phyloP scores from a whole-genome alignment of 768 basidiomycete genomes.

The Coprinopsis sp. region DNA sequence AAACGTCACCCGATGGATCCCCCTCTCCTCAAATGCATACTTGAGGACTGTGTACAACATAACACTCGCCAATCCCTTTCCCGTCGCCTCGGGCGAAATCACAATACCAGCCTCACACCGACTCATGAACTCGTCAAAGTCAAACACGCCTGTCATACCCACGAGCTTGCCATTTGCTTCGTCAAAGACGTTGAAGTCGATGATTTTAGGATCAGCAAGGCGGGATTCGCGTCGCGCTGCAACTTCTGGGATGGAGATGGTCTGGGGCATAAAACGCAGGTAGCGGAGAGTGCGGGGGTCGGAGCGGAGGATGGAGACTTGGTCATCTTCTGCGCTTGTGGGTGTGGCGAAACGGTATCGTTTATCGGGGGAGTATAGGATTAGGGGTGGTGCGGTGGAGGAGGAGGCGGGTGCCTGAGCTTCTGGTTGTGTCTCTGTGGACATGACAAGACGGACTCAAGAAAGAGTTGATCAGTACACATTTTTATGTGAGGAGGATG shows the following conservation, averaged over 20 bases:
- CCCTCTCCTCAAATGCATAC: constrained; percentile 36
- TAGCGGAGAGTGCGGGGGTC: constrained; percentile 35
- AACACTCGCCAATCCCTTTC: constrained; percentile 38
- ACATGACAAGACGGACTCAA: too few relatives aligned
- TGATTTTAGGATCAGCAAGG: constrained; percentile 23
- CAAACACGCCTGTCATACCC: constrained; percentile 33
- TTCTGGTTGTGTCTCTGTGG: too few relatives aligned
- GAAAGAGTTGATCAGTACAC: too few relatives aligned
- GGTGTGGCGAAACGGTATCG: constrained; percentile 32
- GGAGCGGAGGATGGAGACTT: constrained; percentile 28
- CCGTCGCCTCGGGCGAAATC: constrained; percentile 31
- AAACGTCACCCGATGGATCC: constrained; percentile 37
- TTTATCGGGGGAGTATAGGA: constrained; percentile 28
- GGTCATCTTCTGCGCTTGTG: constrained; percentile 28
- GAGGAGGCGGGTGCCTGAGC: not conserved
- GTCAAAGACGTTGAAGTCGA: constrained; percentile 35
- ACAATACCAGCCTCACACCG: constrained; percentile 40
- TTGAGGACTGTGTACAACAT: constrained; percentile 34
- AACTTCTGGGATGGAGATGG: constrained; percentile 30
- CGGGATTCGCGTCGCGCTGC: constrained; percentile 29
- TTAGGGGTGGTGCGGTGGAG: constrained; percentile 1
- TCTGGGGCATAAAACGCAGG: constrained; percentile 34
- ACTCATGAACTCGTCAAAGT: constrained; percentile 28
- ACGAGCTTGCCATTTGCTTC: constrained; percentile 25
- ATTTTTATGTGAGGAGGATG: too few relatives aligned